These are phyloP conservation scores for Globisporangium spinosum DNA, from an alignment of 352 stramenopile genomes.

Conservation along the genomic window DNA sequence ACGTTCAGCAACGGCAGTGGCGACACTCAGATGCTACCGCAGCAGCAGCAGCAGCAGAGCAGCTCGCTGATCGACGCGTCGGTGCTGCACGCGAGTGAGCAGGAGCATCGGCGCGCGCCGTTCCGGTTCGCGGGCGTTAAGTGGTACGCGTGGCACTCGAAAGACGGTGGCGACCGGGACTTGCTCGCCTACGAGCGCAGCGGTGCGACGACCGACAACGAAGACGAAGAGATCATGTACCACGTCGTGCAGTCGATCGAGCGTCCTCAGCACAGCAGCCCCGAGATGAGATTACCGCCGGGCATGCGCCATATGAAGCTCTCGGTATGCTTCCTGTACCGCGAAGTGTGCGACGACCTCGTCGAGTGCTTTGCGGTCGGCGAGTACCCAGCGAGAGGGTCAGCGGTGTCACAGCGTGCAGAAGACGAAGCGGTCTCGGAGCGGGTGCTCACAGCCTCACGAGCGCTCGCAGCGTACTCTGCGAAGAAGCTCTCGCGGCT, in stretches of 20 bases:
- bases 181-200: constrained; percentile 62
- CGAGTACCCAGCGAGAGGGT: constrained; percentile 38
- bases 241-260: constrained; percentile 48
- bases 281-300: constrained; percentile 10
- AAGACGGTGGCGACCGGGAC: constrained; percentile 30
- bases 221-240: constrained; percentile 44
- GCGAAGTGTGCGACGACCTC: constrained; percentile 44
- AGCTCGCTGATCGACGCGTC: constrained; percentile 31
- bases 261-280: constrained; percentile 33
- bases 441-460: constrained; percentile 38
- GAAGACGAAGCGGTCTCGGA: constrained; percentile 36
- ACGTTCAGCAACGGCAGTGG: background rate
- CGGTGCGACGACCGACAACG: constrained; percentile 36
- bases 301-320: constrained; percentile 33
- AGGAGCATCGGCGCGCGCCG: constrained; percentile 25
- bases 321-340: constrained; percentile 49
- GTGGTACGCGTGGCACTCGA: constrained; percentile 41
- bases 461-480: constrained; percentile 28
- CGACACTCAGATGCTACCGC: background rate
- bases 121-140: constrained; percentile 62
- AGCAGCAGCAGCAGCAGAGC: background rate
- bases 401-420: constrained; percentile 20
- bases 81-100: constrained; percentile 38
- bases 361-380: constrained; percentile 52
- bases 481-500: constrained; percentile 39